Evolutionary conservation across 805 yeast species (phyloP).

Genomic region (Spathaspora sp.): DNA sequence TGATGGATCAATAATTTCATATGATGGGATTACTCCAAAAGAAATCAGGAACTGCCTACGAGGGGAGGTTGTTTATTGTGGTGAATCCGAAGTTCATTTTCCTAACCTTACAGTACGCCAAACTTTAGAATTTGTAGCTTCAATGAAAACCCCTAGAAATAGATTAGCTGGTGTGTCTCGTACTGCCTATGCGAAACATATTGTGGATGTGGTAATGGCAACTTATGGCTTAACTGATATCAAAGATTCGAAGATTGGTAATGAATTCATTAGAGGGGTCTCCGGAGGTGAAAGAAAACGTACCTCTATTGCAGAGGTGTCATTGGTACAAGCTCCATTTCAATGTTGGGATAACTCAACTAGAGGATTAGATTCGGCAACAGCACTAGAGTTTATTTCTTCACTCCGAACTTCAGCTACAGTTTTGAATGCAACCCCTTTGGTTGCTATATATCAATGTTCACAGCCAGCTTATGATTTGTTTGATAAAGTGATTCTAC

Average conservation of each 20-base stretch:
- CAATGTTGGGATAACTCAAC: slow-evolving; percentile 71
- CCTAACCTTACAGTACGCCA: slow-evolving; percentile 67
- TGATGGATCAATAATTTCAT: slow-evolving; percentile 42
- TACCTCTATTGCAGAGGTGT: slow-evolving; percentile 65
- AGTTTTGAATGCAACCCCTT: slow-evolving; percentile 51
- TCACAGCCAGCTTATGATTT: slow-evolving; percentile 59
- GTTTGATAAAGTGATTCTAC: slow-evolving; percentile 35
- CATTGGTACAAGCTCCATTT: slow-evolving; percentile 49
- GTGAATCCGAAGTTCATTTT: slow-evolving; percentile 66
- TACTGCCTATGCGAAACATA: slow-evolving; percentile 49
- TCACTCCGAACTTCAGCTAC: slow-evolving; percentile 59
- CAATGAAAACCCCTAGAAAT: slow-evolving; percentile 57
- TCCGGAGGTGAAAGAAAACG: slow-evolving; percentile 75
- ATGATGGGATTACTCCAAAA: slow-evolving; percentile 50
- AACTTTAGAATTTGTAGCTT: slow-evolving; percentile 62
- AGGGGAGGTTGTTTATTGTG: slow-evolving; percentile 69
- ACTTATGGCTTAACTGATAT: slow-evolving; percentile 59
- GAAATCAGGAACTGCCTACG: slow-evolving; percentile 52
- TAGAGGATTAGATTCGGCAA: slow-evolving; percentile 67
- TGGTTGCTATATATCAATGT: slow-evolving; percentile 67
- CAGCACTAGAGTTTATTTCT: slow-evolving; percentile 63
- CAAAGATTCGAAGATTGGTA: slow-evolving; percentile 60
- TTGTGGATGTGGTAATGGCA: slow-evolving; percentile 51
- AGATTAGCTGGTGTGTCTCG: slow-evolving; percentile 59
- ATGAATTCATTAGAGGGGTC: slow-evolving; percentile 64